These are phyloP conservation scores for Groenewaldozyma sp. DNA, from an alignment of 1,139 yeast species.

Conservation along the genomic window DNA sequence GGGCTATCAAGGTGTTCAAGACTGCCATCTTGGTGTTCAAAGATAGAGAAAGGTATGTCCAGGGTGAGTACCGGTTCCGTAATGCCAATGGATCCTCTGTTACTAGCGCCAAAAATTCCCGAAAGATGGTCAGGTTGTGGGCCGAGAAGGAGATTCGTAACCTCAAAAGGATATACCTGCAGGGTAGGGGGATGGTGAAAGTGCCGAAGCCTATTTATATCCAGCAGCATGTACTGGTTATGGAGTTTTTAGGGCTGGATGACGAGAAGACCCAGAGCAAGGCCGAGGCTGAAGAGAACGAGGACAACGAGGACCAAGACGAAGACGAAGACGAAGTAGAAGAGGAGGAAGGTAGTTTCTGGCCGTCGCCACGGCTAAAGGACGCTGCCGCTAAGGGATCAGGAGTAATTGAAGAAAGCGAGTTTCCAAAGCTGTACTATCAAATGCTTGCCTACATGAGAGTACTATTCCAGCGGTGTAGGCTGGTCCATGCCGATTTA, in stretches of 20 bases:
- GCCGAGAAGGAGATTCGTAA: constrained; percentile 97
- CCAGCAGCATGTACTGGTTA: constrained; percentile 82
- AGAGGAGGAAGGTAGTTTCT: constrained; percentile 85
- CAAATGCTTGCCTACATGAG: constrained; percentile 81
- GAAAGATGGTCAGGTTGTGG: constrained; percentile 97
- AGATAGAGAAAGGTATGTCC: constrained; percentile 91
- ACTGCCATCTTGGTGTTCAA: constrained; percentile 93
- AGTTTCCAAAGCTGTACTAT: constrained; percentile 57
- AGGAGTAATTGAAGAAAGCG: constrained; percentile 36
- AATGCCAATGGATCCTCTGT: constrained; percentile 43
- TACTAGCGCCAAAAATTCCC: constrained; percentile 70
- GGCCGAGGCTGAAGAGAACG: neutral
- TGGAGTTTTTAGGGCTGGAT: constrained; percentile 78
- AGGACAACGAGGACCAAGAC: constrained; percentile 35
- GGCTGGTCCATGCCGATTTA: constrained; percentile 92
- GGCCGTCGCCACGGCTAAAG: constrained; percentile 79
- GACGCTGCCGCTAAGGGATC: constrained; percentile 42
- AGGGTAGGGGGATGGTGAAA: constrained; percentile 53
- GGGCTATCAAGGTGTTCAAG: constrained; percentile 90
- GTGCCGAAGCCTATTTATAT: constrained; percentile 88
- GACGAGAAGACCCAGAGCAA: constrained; percentile 16
- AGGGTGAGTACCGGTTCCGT: constrained; percentile 90
- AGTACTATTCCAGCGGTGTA: constrained; percentile 76
- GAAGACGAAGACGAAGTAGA: constrained; percentile 48
- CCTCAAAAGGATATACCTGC: constrained; percentile 64